Conservation (phyloP, 1,284 basidiomycete species). For the Rhodotorula sp. region DNA sequence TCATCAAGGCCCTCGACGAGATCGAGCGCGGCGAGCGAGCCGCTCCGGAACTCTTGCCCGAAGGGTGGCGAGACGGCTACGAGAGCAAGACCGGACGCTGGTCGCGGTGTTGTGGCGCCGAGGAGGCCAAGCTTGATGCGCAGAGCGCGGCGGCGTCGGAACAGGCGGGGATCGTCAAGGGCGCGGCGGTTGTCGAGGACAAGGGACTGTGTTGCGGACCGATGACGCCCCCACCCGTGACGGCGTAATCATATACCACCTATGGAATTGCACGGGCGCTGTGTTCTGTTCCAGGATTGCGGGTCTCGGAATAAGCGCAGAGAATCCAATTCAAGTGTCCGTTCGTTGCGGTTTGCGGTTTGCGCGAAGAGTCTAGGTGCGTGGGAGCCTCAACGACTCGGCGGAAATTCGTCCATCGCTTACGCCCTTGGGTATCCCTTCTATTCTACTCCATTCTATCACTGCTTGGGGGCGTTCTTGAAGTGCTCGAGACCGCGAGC, state of each 20-base stretch:
- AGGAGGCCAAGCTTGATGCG: neutral
- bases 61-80: constrained; percentile 18
- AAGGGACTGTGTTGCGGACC: constrained; percentile 14
- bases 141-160: neutral
- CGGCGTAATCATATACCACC: neutral
- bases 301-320: too few species aligned
- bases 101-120: constrained; percentile 8
- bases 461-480: constrained; percentile 37
- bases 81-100: constrained; percentile 1
- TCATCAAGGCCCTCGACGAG: constrained; percentile 84
- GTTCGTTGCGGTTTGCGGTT: too few species aligned
- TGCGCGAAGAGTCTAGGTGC: too few species aligned
- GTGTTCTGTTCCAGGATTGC: neutral
- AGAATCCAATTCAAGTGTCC: too few species aligned
- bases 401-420: too few species aligned
- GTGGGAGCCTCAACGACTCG: too few species aligned
- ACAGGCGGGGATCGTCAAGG: neutral
- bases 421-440: too few species aligned
- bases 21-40: constrained; percentile 55
- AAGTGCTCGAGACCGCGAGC: constrained; percentile 55
- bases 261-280: neutral
- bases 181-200: constrained; percentile 19
- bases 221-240: constrained; percentile 3
- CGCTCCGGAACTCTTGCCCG: constrained; percentile 47
- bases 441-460: neutral